A percentile compares a stretch with the other conserved stretches of the same genome.
Conservation (phyloP, 495 filamentous ascomycete species). For the Neurospora sp. region DNA sequence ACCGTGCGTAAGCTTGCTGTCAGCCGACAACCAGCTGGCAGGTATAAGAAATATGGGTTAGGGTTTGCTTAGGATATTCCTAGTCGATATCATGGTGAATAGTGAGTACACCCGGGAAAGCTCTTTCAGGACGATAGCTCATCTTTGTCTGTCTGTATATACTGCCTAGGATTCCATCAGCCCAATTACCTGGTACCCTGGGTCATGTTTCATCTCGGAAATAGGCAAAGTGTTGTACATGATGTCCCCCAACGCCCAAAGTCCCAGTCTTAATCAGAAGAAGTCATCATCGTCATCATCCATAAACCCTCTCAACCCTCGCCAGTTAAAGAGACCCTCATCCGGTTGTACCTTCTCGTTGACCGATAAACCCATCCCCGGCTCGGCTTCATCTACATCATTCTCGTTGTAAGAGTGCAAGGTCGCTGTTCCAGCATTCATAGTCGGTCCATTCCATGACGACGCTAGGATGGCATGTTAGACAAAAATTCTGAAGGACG, state of each 20-base stretch:
- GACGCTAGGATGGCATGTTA: conserved; percentile 44
- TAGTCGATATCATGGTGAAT: neutral
- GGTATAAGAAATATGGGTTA: neutral
- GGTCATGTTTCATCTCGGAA: neutral
- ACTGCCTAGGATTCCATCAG: neutral
- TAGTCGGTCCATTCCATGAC: conserved; percentile 65
- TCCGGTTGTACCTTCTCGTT: conserved; percentile 34
- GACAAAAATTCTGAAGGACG: neutral
- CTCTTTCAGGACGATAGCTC: neutral
- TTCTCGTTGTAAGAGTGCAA: conserved; percentile 67
- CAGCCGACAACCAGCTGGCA: neutral
- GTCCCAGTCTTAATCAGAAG: neutral
- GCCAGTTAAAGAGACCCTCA: neutral
- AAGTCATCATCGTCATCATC: neutral
- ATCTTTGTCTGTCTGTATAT: neutral
- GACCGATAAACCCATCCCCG: conserved; percentile 45
- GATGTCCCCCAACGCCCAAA: neutral
- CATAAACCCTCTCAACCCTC: neutral
- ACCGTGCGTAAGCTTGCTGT: neutral
- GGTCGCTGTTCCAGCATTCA: conserved; percentile 61
- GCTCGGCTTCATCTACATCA: conserved; percentile 54
- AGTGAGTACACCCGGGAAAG: neutral
- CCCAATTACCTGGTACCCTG: too few relatives aligned
- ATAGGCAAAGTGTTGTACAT: neutral
- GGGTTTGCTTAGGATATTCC: neutral